Evolutionary conservation across 371 early-diverging fungal genomes (phyloP), one percentile per base, ranked within the genome.

Genomic region (Mucor irregularis): DNA sequence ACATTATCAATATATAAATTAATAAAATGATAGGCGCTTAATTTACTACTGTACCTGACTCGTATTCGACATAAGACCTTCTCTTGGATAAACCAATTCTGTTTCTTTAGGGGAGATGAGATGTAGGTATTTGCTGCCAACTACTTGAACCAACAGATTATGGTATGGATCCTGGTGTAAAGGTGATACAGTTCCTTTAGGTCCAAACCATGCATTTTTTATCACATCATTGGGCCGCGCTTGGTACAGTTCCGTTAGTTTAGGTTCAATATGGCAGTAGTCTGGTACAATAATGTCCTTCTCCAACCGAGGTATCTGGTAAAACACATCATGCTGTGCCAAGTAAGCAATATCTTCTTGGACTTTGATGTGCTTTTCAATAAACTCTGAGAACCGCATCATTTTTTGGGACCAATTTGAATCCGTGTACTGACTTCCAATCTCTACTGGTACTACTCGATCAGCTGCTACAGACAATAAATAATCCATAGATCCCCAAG

Each of bases 121-220:
- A 21, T 86, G 72, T 16, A 94, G 55, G 43, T 91, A 89, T 54
- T 97, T 97, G 44, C 67, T 58, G 0, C 97, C 97, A 7, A 91
- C 91, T 6, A 93, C 90, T 69, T 95, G 96, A 1, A 88, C 91
- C 54, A 93, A 80, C 37, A 96, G 56, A 62, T 97, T 97, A 58
- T 92, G 83, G 49, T 86, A 82, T 0, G 87, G 88, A 61, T 97
- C 97, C 29, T 83, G 86, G 58, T 97, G 97, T 48, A 93, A 68
- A 1, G 97, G 96, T 4, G 95, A 91, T 0, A 92, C 77, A 0
- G 97, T 95, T 0, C 86, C 87, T 17, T 60, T 52, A 0, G 96
- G 96, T 0, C 97, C 97, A 61, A 97, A 81, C 97, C 97, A 97
- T 1, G 87, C 89, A 63, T 94, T 88, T 38, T 86, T 69, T 22